Percentiles rank a stretch among this genome's conserved stretches.
These are phyloP conservation scores for Ceratobasidium theobromae DNA, from an alignment of 1,284 basidiomycete species.

Conservation along the genomic window DNA sequence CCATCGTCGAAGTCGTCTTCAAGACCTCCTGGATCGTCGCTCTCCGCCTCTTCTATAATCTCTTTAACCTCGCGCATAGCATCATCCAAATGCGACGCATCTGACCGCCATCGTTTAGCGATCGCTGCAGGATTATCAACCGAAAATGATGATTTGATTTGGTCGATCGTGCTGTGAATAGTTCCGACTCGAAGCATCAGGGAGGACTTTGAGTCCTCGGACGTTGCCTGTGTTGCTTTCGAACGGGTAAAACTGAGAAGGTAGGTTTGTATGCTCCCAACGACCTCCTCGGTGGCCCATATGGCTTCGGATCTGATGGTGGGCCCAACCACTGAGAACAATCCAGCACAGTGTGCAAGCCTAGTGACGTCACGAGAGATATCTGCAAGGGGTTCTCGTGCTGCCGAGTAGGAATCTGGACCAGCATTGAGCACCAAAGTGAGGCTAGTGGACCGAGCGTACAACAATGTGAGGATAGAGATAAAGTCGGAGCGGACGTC, in stretches of 20 bases:
- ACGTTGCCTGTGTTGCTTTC: conserved; percentile 40
- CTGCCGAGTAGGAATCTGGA: conserved; percentile 56
- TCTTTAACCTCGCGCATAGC: conserved; percentile 59
- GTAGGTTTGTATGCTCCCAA: conserved; percentile 48
- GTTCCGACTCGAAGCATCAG: conserved; percentile 64
- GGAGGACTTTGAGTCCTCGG: background rate
- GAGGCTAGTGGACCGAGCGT: conserved; percentile 62
- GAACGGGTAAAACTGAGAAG: conserved; percentile 43
- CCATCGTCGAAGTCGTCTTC: conserved; percentile 48
- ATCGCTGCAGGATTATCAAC: conserved; percentile 62
- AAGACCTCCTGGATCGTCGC: conserved; percentile 40
- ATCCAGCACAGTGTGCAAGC: conserved; percentile 58
- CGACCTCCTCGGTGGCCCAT: conserved; percentile 49
- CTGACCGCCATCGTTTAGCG: conserved; percentile 54
- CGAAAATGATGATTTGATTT: conserved; percentile 52
- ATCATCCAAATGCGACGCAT: conserved; percentile 62
- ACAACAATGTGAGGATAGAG: conserved; percentile 62
- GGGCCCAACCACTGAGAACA: conserved; percentile 56
- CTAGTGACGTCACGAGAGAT: conserved; percentile 55
- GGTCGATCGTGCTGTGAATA: conserved; percentile 65
- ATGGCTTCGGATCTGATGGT: conserved; percentile 56
- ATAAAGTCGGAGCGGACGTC: conserved; percentile 50
- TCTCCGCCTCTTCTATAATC: conserved; percentile 51
- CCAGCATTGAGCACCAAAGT: conserved; percentile 65
- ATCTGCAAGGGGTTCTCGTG: conserved; percentile 59